phyloP scores from a whole-genome alignment of 805 yeast species.

The Spathaspora sp. region DNA sequence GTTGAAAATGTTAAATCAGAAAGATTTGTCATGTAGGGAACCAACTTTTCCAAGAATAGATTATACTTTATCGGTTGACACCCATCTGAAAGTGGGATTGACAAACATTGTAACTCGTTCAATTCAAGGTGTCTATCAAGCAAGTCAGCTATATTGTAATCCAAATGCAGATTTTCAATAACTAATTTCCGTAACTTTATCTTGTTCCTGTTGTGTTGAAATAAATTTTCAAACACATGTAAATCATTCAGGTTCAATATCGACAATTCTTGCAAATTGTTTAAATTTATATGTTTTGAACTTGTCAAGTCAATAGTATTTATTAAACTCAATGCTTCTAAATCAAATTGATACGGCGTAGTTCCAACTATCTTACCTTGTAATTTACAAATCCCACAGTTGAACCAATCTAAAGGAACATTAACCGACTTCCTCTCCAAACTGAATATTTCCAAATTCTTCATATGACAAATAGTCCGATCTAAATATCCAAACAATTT shows the following conservation, averaged over 20 bases:
- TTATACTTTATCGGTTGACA: neutral
- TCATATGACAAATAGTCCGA: conserved; percentile 12
- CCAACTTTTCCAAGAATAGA: neutral
- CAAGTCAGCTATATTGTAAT: neutral
- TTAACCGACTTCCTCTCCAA: neutral
- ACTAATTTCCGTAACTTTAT: neutral
- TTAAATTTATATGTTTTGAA: neutral
- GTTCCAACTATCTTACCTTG: neutral
- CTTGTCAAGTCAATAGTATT: neutral
- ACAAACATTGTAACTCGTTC: neutral
- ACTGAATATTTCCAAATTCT: conserved; percentile 3
- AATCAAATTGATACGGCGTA: neutral
- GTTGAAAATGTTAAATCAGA: neutral
- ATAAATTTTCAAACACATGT: neutral
- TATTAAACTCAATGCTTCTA: neutral
- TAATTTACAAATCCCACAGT: neutral
- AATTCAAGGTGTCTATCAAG: neutral
- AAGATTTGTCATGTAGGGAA: neutral
- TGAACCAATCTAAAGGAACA: neutral
- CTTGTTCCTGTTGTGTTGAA: neutral
- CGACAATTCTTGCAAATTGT: neutral
- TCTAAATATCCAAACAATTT: conserved; percentile 13
- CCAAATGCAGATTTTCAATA: neutral
- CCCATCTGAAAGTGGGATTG: neutral
- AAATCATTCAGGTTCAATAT: neutral